Base-by-base conservation (phyloP, 2,329 filamentous ascomycete genomes). In the Aspergillus persii region DNA sequence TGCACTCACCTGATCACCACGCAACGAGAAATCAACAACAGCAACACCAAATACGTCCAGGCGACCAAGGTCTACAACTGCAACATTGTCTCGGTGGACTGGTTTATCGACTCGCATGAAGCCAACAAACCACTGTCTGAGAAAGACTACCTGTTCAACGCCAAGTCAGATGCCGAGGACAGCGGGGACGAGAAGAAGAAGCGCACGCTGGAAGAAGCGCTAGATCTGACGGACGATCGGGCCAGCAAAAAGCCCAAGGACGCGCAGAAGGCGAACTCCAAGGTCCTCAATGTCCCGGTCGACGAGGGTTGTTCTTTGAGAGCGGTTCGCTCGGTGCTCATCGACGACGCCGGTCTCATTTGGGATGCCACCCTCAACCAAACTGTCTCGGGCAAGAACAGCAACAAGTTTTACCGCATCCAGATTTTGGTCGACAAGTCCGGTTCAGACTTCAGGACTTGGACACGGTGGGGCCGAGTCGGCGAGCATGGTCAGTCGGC, bases 401-500 rank as follows among this genome's bases (percentile, higher is more conserved):
- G 90, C 74, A 94, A 95, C 74, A 95, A 95, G 66, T 94, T 93
- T 72, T 94, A 93, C 69, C 84, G 86, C 30, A 73, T 92, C 30
- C 90, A 94, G 79, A 79, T 90, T 62, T 68, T 86, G n/a, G 47
- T 54, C 15, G 53, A 57, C 5, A 54, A 56, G 2, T 54, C 57
- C 8, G 58, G 56, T 64, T 66, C 26, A 61, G 64, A 12, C 69
- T 90, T 81, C 71, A 77, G 80, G 48, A 86, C 85, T 0, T 94
- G 89, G 89, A 91, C 88, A 2, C 83, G 90, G 58, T 96, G 90
- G 90, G 92, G 92, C 26, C 85, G 92, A 26, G 91, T 96, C 4
- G 84, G 83, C 3, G 83, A 84, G 62, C 65, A 61, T 27, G 84
- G 84, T 1, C 77, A 83, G 60, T 75, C 57, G 30, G 74, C 77